Conservation (phyloP, 83 land plant genomes). For the Larix sibirica region DNA sequence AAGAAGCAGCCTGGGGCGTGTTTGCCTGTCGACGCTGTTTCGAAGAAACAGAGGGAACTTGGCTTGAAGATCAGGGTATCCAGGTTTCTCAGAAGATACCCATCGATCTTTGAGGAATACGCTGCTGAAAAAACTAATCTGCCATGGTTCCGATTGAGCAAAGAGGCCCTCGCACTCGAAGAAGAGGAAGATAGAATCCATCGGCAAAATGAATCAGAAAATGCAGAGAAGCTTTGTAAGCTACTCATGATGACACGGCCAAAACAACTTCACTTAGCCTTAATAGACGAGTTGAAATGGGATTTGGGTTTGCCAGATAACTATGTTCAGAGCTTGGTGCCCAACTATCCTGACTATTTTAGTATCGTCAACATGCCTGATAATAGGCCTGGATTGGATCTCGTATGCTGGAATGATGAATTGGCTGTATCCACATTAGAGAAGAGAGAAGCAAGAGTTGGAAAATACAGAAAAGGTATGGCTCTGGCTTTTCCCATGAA, state of each 20-base stretch:
- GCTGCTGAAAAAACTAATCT: constrained; percentile 19
- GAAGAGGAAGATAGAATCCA: constrained; percentile 38
- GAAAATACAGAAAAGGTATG: constrained; percentile 32
- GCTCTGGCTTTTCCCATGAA: constrained; percentile 30
- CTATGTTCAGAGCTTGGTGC: constrained; percentile 46
- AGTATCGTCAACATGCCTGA: constrained; percentile 22
- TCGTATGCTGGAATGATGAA: constrained; percentile 68
- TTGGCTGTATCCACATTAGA: constrained; percentile 61
- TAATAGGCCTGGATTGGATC: constrained; percentile 38
- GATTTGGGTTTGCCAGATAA: constrained; percentile 75
- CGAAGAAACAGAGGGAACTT: constrained; percentile 31
- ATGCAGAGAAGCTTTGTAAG: constrained; percentile 52
- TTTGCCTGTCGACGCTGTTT: constrained; percentile 30
- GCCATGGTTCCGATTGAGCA: constrained; percentile 42
- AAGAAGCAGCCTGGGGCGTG: constrained; percentile 40
- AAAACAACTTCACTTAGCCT: constrained; percentile 36
- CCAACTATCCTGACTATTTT: constrained; percentile 75
- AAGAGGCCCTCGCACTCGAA: constrained; percentile 38
- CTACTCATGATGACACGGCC: constrained; percentile 48
- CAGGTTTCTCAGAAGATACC: constrained; percentile 32
- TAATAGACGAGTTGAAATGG: constrained; percentile 57
- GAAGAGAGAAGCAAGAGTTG: constrained; percentile 20
- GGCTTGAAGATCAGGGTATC: constrained; percentile 41
- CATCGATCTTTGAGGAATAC: constrained; percentile 58
- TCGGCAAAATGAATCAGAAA: constrained; percentile 12